phyloP scores from a whole-genome alignment of 768 basidiomycete genomes.

The Porphyrellus cyaneotinctus region DNA sequence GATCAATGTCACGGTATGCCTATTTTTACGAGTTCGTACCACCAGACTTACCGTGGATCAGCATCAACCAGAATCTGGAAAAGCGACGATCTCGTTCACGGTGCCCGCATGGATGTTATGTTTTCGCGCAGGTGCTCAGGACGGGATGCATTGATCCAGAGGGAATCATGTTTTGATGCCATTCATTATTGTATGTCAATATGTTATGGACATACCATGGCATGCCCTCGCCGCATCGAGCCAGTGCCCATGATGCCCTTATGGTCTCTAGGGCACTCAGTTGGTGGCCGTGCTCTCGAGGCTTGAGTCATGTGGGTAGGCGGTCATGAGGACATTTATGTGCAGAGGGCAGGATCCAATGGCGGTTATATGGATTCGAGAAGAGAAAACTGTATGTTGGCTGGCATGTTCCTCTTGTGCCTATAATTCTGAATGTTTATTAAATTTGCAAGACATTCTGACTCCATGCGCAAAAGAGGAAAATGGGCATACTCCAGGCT shows the following conservation, averaged over 20 bases:
- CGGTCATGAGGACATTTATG: too few relatives aligned
- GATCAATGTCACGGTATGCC: neutral
- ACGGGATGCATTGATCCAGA: neutral
- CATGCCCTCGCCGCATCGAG: neutral
- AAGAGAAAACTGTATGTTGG: too few relatives aligned
- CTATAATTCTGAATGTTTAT: too few relatives aligned
- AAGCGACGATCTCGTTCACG: neutral
- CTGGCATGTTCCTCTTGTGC: too few relatives aligned
- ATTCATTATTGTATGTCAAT: neutral
- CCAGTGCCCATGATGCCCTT: neutral
- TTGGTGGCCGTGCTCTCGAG: neutral
- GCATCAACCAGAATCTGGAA: neutral
- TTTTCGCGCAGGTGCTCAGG: neutral
- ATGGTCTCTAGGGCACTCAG: neutral
- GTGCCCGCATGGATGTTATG: neutral
- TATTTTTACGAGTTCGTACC: neutral
- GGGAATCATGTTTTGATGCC: neutral
- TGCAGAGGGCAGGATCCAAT: too few relatives aligned
- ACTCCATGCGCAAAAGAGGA: too few relatives aligned
- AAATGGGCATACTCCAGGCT: too few relatives aligned
- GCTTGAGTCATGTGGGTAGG: neutral
- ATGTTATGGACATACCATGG: neutral
- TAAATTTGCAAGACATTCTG: too few relatives aligned
- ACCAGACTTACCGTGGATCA: neutral
- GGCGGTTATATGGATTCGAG: too few relatives aligned